These are phyloP conservation scores for Metarhizium brunneum DNA, from an alignment of 2,329 filamentous ascomycete genomes.

Conservation along the genomic window DNA sequence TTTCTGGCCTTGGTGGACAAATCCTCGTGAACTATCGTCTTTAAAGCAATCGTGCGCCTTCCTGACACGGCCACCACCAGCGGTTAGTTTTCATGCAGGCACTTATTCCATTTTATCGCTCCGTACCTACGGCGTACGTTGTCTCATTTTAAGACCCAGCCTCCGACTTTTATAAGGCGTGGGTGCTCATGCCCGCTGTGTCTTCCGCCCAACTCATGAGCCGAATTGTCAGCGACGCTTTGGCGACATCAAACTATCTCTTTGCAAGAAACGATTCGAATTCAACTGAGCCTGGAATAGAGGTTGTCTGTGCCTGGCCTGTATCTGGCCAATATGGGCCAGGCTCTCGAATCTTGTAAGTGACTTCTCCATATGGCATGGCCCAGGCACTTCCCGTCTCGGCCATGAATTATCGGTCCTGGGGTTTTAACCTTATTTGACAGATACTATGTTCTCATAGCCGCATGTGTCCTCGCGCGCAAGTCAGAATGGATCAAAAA, in stretches of 20 bases:
- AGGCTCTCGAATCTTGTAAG: constrained; percentile 42
- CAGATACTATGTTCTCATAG: constrained; percentile 56
- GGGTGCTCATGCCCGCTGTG: constrained; percentile 4
- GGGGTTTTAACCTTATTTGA: not conserved
- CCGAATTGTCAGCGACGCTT: not conserved
- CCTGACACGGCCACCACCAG: too few species aligned
- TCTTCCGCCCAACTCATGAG: not conserved
- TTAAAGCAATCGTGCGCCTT: not conserved
- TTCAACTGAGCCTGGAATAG: constrained; percentile 8
- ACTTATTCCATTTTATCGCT: not conserved
- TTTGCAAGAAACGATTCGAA: not conserved
- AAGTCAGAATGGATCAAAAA: constrained; percentile 53
- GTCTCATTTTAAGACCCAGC: not conserved
- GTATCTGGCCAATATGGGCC: constrained; percentile 48
- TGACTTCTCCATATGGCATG: constrained; percentile 3
- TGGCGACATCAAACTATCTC: not conserved
- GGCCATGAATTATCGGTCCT: not conserved
- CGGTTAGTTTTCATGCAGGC: not conserved
- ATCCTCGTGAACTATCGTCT: not conserved
- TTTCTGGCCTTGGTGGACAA: not conserved
- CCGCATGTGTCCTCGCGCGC: constrained; percentile 53
- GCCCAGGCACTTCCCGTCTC: not conserved
- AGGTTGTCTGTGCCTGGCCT: constrained; percentile 48
- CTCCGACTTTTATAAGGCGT: not conserved
- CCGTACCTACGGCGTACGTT: not conserved